A percentile compares a stretch with the other conserved stretches of the same genome.
These are phyloP conservation scores for Agaricus blazei DNA, from an alignment of 768 basidiomycete genomes.

Conservation along the genomic window DNA sequence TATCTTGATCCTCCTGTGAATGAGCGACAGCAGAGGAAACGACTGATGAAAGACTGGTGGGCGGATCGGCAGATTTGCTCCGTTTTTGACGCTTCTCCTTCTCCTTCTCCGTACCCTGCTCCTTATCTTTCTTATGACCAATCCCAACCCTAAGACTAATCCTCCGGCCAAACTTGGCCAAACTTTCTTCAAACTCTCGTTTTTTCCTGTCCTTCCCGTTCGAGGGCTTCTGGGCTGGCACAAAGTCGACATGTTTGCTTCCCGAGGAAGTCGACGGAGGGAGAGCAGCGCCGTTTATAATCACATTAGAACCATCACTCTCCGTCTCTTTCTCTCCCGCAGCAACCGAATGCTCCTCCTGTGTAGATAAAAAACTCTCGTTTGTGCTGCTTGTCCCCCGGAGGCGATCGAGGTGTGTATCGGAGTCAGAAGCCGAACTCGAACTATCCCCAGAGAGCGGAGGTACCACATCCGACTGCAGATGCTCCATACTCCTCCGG, in stretches of 20 bases:
- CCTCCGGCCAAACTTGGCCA: slow-evolving; percentile 62
- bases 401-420: neutral
- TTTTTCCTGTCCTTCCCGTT: slow-evolving; percentile 7
- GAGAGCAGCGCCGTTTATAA: neutral
- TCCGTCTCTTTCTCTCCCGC: neutral
- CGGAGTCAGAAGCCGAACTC: neutral
- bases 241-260: slow-evolving; percentile 6
- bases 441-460: neutral
- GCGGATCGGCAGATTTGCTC: slow-evolving; percentile 25
- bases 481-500: slow-evolving; percentile 14
- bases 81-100: slow-evolving; percentile 32
- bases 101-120: slow-evolving; percentile 30
- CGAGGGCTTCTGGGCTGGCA: neutral
- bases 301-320: slow-evolving; percentile 9
- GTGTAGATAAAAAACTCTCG: neutral
- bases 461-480: neutral
- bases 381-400: neutral
- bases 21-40: too few relatives aligned
- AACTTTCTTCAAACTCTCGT: slow-evolving; percentile 18
- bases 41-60: slow-evolving; percentile 8
- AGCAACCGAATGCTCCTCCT: neutral
- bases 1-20: too few relatives aligned
- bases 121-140: slow-evolving; percentile 19
- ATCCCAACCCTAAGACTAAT: slow-evolving; percentile 57
- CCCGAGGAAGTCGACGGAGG: neutral